Percentiles rank a stretch among this genome's conserved stretches.
These are phyloP conservation scores for Malus sieversii DNA, from an alignment of 306 rosid genomes.

Conservation along the genomic window DNA sequence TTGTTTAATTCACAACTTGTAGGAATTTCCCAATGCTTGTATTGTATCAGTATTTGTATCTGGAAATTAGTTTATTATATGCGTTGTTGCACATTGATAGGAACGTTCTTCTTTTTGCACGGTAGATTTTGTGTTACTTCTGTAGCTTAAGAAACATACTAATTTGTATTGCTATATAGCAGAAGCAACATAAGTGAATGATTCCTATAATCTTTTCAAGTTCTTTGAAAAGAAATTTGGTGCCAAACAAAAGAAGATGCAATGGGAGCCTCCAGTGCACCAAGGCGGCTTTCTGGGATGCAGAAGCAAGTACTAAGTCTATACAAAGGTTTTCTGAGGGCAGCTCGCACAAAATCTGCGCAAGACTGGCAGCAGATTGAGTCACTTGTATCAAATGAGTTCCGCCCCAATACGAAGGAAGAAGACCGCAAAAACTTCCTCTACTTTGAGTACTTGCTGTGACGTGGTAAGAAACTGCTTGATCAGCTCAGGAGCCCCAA, in stretches of 20 bases:
- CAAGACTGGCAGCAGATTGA: conserved; percentile 59
- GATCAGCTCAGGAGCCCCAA: conserved; percentile 67
- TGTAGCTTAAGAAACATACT: background rate
- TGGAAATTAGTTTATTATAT: background rate
- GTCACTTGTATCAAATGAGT: conserved; percentile 52
- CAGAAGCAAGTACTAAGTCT: conserved; percentile 78
- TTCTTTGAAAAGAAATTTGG: background rate
- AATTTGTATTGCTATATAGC: background rate
- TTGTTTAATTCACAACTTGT: background rate
- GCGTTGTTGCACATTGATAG: background rate
- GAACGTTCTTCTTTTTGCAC: background rate
- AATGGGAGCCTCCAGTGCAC: conserved; percentile 42
- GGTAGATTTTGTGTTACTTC: background rate
- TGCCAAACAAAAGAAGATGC: conserved; percentile 6
- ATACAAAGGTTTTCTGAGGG: conserved; percentile 72
- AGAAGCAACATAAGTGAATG: background rate
- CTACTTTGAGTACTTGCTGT: conserved; percentile 77
- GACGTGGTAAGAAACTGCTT: conserved; percentile 71
- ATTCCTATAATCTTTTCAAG: background rate
- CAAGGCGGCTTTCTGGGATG: conserved; percentile 76
- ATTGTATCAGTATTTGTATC: background rate
- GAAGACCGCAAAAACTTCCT: conserved; percentile 66
- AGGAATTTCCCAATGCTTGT: background rate
- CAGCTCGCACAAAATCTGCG: conserved; percentile 54
- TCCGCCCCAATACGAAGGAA: conserved; percentile 46